A percentile compares a stretch with the other conserved stretches of the same genome.
phyloP scores from a whole-genome alignment of 441 rosid genomes.

The Adansonia gregorii region DNA sequence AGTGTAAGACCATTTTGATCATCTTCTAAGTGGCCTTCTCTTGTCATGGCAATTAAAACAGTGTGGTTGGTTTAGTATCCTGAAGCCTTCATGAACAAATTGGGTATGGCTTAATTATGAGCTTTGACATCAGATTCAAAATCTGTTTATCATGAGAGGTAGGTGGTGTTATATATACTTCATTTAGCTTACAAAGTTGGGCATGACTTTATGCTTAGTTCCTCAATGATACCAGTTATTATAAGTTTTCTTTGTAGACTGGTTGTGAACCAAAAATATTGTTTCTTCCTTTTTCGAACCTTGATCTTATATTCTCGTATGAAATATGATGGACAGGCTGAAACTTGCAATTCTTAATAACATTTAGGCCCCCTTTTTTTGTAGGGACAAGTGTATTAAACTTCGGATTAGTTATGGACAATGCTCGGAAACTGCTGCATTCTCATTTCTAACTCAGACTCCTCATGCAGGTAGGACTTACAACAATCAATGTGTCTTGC shows the following conservation, averaged over 20 bases:
- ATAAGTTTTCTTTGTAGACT: neutral
- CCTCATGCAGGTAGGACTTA: neutral
- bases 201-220: neutral
- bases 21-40: neutral
- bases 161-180: neutral
- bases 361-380: neutral
- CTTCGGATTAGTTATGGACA: neutral
- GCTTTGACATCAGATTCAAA: neutral
- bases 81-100: neutral
- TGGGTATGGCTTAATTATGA: neutral
- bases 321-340: neutral
- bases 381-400: neutral
- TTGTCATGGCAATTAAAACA: neutral
- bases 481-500: neutral
- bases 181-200: neutral
- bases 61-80: neutral
- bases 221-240: neutral
- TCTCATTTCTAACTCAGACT: neutral
- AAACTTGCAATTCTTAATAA: neutral
- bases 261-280: neutral
- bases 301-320: neutral
- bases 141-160: neutral
- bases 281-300: neutral
- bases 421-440: neutral
- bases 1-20: neutral